Evolutionary conservation across 495 filamentous ascomycete genomes (phyloP).

Genomic region (Chlorociboria aeruginascens): DNA sequence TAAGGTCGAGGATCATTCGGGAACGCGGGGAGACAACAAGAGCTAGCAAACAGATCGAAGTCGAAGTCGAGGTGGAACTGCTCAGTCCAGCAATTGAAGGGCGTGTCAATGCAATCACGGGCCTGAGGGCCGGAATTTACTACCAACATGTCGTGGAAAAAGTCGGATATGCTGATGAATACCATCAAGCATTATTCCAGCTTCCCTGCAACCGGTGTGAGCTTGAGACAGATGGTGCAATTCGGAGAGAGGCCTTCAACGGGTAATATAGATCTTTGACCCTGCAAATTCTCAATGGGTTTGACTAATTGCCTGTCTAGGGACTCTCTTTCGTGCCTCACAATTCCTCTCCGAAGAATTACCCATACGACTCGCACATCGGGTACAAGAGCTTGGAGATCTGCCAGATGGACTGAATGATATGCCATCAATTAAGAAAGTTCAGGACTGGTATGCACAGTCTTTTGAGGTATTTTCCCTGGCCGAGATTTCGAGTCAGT

Average conservation of each 20-base stretch:
- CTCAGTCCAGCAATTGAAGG: not conserved
- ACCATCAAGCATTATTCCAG: slow-evolving; percentile 97
- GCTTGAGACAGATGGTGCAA: slow-evolving; percentile 96
- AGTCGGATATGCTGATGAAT: slow-evolving; percentile 81
- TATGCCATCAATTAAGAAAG: slow-evolving; percentile 92
- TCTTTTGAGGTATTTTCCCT: slow-evolving; percentile 74
- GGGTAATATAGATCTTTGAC: slow-evolving; percentile 35
- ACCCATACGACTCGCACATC: slow-evolving; percentile 89
- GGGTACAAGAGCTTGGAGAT: slow-evolving; percentile 83
- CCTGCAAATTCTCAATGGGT: not conserved
- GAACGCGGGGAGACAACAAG: slow-evolving; percentile 5
- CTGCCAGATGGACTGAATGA: slow-evolving; percentile 96
- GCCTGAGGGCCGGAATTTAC: slow-evolving; percentile 23
- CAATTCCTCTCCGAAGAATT: slow-evolving; percentile 98
- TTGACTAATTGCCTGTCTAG: slow-evolving; percentile 31
- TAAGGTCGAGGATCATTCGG: not conserved
- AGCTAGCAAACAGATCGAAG: slow-evolving; percentile 9
- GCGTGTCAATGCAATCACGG: slow-evolving; percentile 9
- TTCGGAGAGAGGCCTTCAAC: slow-evolving; percentile 86
- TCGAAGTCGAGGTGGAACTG: slow-evolving; percentile 4
- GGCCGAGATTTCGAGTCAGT: slow-evolving; percentile 7
- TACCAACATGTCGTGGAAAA: slow-evolving; percentile 73
- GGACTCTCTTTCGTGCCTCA: slow-evolving; percentile 91
- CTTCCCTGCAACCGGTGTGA: slow-evolving; percentile 95
- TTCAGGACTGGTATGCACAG: slow-evolving; percentile 97